Conservation (phyloP, 2,329 filamentous ascomycete species). For the Hypocrella siamensis region DNA sequence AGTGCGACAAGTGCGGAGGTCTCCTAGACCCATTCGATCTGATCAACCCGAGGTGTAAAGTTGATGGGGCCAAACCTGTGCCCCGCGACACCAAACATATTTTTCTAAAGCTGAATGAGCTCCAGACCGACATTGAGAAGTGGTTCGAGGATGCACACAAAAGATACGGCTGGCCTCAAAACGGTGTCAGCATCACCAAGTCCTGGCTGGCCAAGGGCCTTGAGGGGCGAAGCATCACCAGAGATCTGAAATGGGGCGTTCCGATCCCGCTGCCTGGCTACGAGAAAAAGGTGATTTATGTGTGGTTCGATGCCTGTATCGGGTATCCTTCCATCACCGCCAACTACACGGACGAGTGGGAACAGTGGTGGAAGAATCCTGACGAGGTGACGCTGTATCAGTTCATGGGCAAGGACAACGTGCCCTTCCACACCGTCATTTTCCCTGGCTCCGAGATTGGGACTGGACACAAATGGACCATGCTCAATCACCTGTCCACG, state of each 20-base stretch:
- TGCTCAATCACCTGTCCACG: conserved; percentile 74
- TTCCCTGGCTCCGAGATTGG: conserved; percentile 82
- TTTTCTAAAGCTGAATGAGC: conserved; percentile 71
- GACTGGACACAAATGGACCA: conserved; percentile 74
- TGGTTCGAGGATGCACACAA: conserved; percentile 64
- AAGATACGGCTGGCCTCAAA: conserved; percentile 62
- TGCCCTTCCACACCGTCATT: conserved; percentile 67
- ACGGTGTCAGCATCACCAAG: conserved; percentile 61
- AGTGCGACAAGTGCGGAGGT: conserved; percentile 61
- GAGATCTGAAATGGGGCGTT: conserved; percentile 83
- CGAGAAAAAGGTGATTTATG: conserved; percentile 64
- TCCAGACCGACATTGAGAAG: conserved; percentile 59
- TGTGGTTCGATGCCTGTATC: conserved; percentile 87
- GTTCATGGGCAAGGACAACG: conserved; percentile 70
- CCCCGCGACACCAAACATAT: conserved; percentile 77
- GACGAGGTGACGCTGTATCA: conserved; percentile 81
- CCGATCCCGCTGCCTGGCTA: conserved; percentile 36
- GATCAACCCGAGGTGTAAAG: conserved; percentile 79
- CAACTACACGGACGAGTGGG: conserved; percentile 76
- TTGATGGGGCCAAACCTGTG: conserved; percentile 70
- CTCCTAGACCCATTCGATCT: conserved; percentile 59
- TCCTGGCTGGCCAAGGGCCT: conserved; percentile 74
- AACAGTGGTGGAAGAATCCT: conserved; percentile 87
- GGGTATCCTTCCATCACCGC: conserved; percentile 93
- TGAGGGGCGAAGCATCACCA: conserved; percentile 74